phyloP scores from a whole-genome alignment of 2,329 filamentous ascomycete species.

The Stagonosporopsis cucurbitacearum region DNA sequence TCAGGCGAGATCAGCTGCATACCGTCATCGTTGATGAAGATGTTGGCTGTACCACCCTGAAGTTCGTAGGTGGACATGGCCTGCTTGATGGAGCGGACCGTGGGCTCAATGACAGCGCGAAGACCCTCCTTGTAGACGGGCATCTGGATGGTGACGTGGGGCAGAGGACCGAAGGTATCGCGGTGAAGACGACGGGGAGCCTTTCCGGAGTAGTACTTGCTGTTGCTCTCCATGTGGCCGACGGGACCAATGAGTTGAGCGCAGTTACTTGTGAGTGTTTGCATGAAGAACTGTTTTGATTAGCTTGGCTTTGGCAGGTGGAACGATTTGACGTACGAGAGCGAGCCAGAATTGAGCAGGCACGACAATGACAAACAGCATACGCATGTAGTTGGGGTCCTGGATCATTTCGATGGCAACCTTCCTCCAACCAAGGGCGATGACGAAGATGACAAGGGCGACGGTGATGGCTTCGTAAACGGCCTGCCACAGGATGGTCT shows the following conservation, averaged over 20 bases:
- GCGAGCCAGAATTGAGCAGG: slow-evolving; percentile 66
- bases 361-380: slow-evolving; percentile 60
- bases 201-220: slow-evolving; percentile 79
- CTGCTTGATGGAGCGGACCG: slow-evolving; percentile 78
- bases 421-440: slow-evolving; percentile 64
- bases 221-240: slow-evolving; percentile 75
- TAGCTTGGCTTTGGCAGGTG: slow-evolving; percentile 7
- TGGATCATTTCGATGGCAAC: slow-evolving; percentile 62
- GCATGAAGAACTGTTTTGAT: slow-evolving; percentile 41
- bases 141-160: slow-evolving; percentile 78
- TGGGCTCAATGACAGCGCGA: slow-evolving; percentile 74
- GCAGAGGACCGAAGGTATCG: slow-evolving; percentile 60
- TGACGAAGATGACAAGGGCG: slow-evolving; percentile 58
- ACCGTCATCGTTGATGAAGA: slow-evolving; percentile 73
- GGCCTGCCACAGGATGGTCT: slow-evolving; percentile 63
- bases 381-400: slow-evolving; percentile 61
- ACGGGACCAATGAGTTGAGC: slow-evolving; percentile 75
- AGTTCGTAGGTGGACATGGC: slow-evolving; percentile 60
- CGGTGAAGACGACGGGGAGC: slow-evolving; percentile 59
- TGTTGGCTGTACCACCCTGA: slow-evolving; percentile 69
- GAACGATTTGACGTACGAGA: slow-evolving; percentile 47
- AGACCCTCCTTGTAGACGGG: slow-evolving; percentile 89
- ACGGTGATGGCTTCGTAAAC: slow-evolving; percentile 62
- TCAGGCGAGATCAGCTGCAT: slow-evolving; percentile 65
- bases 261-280: slow-evolving; percentile 31